Evolutionary conservation across 2,329 filamentous ascomycete genomes (phyloP).

Genomic region (Verruconis gallopava): DNA sequence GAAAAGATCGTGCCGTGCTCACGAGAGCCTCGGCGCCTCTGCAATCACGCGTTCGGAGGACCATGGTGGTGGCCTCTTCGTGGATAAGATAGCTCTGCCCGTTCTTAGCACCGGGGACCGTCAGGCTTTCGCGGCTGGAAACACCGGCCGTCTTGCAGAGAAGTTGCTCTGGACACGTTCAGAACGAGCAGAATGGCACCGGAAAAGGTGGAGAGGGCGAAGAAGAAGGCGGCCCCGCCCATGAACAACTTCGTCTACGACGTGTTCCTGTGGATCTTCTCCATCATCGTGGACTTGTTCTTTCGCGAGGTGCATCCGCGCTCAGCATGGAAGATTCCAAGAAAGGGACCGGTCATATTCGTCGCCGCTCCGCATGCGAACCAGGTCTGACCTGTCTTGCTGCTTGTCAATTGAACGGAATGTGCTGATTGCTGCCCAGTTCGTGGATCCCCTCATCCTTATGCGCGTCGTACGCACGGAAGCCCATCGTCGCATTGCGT

Average conservation of each 20-base stretch:
- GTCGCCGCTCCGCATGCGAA: slow-evolving; percentile 96
- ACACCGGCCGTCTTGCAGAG: too few species aligned
- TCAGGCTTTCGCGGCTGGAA: too few species aligned
- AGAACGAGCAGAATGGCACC: slow-evolving; percentile 2
- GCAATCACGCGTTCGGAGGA: too few species aligned
- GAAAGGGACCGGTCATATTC: slow-evolving; percentile 79
- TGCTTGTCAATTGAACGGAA: neutral
- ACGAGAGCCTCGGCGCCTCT: too few species aligned
- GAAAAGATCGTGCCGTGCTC: too few species aligned
- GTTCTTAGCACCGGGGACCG: too few species aligned
- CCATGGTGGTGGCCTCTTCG: too few species aligned
- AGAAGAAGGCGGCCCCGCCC: slow-evolving; percentile 2
- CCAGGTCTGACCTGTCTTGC: slow-evolving; percentile 47
- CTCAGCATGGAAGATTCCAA: slow-evolving; percentile 88
- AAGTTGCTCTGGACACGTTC: too few species aligned
- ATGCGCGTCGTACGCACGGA: slow-evolving; percentile 83
- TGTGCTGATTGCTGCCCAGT: slow-evolving; percentile 38
- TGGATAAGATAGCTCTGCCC: too few species aligned
- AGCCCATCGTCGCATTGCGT: slow-evolving; percentile 76
- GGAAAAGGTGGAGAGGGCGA: slow-evolving; percentile 3
- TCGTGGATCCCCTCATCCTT: slow-evolving; percentile 87
- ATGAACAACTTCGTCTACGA: slow-evolving; percentile 52
- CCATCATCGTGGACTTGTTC: slow-evolving; percentile 85
- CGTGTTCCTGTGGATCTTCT: slow-evolving; percentile 62
- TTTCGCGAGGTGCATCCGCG: slow-evolving; percentile 95